These are phyloP conservation scores for Kwoniella botswanensis DNA, from an alignment of 768 basidiomycete species.

Conservation along the genomic window DNA sequence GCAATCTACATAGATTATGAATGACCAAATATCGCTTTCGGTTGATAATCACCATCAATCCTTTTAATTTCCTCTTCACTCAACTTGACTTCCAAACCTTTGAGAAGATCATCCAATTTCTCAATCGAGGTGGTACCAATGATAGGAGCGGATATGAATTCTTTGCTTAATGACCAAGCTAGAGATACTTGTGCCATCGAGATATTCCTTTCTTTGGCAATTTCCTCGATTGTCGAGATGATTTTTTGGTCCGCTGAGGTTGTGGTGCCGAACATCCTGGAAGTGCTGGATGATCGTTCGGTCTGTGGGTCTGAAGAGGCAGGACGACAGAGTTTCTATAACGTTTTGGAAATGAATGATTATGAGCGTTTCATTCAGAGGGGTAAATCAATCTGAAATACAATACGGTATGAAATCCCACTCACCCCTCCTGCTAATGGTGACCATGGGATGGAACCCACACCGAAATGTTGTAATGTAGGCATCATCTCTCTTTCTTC, in stretches of 20 bases:
- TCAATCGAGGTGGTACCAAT: slow-evolving; percentile 61
- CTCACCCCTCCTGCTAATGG: slow-evolving; percentile 58
- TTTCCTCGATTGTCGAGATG: slow-evolving; percentile 60
- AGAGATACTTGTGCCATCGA: slow-evolving; percentile 63
- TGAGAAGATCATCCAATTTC: slow-evolving; percentile 60
- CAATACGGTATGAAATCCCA: background rate
- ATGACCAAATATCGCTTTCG: slow-evolving; percentile 27
- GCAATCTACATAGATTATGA: background rate
- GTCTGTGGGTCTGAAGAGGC: background rate
- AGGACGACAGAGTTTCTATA: slow-evolving; percentile 2
- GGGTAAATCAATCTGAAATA: no score
- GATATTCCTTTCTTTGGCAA: slow-evolving; percentile 60
- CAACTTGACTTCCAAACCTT: slow-evolving; percentile 38
- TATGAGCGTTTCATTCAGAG: background rate
- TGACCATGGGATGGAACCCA: slow-evolving; percentile 66
- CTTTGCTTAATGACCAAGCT: slow-evolving; percentile 61
- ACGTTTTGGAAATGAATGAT: slow-evolving; percentile 1
- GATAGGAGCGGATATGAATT: slow-evolving; percentile 61
- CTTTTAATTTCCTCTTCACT: slow-evolving; percentile 55
- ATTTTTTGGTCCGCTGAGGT: slow-evolving; percentile 57
- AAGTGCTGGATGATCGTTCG: slow-evolving; percentile 15
- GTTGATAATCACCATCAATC: slow-evolving; percentile 54
- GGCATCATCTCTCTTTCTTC: slow-evolving; percentile 57
- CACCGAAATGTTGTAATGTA: slow-evolving; percentile 59
- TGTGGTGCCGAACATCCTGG: background rate